Base-by-base conservation (phyloP, 192 early-diverging fungal genomes). In the Coemansia sp. region DNA sequence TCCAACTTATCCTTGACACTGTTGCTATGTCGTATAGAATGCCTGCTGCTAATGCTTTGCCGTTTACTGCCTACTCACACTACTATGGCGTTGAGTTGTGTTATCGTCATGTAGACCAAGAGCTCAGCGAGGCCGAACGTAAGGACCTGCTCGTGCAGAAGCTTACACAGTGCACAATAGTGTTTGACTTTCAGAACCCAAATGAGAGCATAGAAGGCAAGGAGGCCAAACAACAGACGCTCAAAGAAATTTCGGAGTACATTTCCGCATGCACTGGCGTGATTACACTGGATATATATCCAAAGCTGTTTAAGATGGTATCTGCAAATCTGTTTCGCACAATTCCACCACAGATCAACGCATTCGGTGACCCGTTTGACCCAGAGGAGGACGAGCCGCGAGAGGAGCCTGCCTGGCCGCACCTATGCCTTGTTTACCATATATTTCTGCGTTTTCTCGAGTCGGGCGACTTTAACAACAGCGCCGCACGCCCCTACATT, bases 331-430 rank as follows among this genome's bases (percentile, higher is more conserved):
- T 99, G 20, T 98, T 99, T 80, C 87, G 97, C 53, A 93, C 96
- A 3, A 93, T 98, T 22, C 93, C 97, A 9, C 97, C 97, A 1
- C 94, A 94, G 82, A 90, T 95, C 33, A 97, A 95, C 68, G 94
- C 94, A 22, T 88, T 86, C 50, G 97, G 95, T 50, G 97, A 97
- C 61, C 95, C 92, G 20, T 99, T 94, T 70, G 97, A 99, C 79
- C 96, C 97, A 8, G 97, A 99, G 70, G 97, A 99, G 64, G 97
- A 99, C 76, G 97, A 99, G 75, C 97, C 97, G 5, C 93, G 95
- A 3, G 82, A 98, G 54, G 97, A 99, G 75, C 79, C 90, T 42
- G 93, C 95, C 11, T 99, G 97, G 97, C 96, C 96, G 58, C 97
- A 99, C 80, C 76, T 99, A 51, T 95, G 94, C 70, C 89, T 98